Evolutionary conservation across 2,329 filamentous ascomycete genomes (phyloP).

Genomic region (Fusarium gaditjirri): DNA sequence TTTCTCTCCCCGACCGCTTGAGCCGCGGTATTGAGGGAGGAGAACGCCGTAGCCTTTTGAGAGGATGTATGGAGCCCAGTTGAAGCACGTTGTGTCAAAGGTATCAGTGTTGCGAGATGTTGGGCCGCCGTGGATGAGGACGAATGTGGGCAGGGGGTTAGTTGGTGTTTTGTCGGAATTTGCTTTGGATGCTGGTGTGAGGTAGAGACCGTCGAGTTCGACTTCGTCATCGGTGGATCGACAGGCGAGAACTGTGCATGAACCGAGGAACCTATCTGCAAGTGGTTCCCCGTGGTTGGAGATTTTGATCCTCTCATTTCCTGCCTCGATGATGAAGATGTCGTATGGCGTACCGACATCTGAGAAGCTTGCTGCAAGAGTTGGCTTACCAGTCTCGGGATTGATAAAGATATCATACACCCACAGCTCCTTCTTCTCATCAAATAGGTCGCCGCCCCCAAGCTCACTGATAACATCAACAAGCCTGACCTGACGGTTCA

Average conservation of each 20-base stretch:
- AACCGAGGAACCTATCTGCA: background rate
- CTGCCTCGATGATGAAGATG: conserved; percentile 1
- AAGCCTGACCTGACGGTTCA: conserved; percentile 5
- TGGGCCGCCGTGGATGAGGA: conserved; percentile 28
- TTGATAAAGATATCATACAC: conserved; percentile 24
- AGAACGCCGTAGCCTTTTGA: conserved; percentile 52
- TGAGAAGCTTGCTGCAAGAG: conserved; percentile 35
- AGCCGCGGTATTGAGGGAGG: conserved; percentile 53
- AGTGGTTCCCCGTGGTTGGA: conserved; percentile 18
- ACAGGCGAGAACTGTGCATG: conserved; percentile 13
- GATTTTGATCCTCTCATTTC: conserved; percentile 2
- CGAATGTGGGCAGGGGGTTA: conserved; percentile 19
- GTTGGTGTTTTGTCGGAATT: background rate
- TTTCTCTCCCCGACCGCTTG: conserved; percentile 45
- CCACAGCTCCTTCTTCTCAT: conserved; percentile 9
- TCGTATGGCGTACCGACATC: conserved; percentile 26
- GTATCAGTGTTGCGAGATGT: conserved; percentile 13
- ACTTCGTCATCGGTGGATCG: conserved; percentile 21
- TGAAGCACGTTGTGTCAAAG: conserved; percentile 44
- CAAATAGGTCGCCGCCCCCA: conserved; percentile 20
- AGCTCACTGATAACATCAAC: conserved; percentile 19
- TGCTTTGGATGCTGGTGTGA: conserved; percentile 1
- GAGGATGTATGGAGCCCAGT: conserved; percentile 48
- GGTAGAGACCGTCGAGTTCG: conserved; percentile 21
- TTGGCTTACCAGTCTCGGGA: background rate